Evolutionary conservation across 2,329 filamentous ascomycete genomes (phyloP), one percentile per base, ranked within the genome.

Genomic region (Diplodia mutila): DNA sequence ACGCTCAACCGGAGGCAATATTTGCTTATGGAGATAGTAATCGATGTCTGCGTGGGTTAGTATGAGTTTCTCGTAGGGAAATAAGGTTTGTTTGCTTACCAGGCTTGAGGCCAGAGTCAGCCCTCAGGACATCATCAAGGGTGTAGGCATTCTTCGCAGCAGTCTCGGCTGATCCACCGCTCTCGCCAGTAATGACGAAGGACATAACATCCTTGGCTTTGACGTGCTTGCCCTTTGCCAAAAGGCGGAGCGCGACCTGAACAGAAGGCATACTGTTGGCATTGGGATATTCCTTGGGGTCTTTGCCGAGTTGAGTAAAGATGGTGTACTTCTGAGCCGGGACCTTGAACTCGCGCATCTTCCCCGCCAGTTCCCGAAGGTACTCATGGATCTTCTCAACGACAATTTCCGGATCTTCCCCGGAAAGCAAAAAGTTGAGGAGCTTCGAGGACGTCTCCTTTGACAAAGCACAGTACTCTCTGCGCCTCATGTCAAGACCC

Each of bases 21-120:
- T 97, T 80, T 99, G 95, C 83, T 99, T 99, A 83, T 93, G 91
- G 48, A 99, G 88, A 79, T 99, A 99, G 87, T 94, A 98, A 76
- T 99, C 95, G n/a, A 97, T 87, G 75, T 99, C 95, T 67, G 59
- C 9, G 48, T 4, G 34, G 23, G 48, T 67, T 12, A 67, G 59
- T 61, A 18, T 65, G 5, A 27, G 18, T 54, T 6, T 7, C 11
- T 23, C 1, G 8, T 25, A n/a, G 18, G 9, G 14, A 5, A 37
- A 16, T 12, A 4, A 5, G 21, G 14, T 11, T 21, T 29, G 8
- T 14, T 42, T 14, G 55, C 37, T 25, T 69, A 71, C 70, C 69
- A 2, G 94, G 92, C 68, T 90, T 86, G 7, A 99, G 85, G 1
- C 84, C 90, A 1, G 90, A 89, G 72, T 91, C 91, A 18, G 87